A percentile compares a stretch with the other conserved stretches of the same genome.
These are phyloP conservation scores for Podospora australis DNA, from an alignment of 495 filamentous ascomycete species.

Conservation along the genomic window DNA sequence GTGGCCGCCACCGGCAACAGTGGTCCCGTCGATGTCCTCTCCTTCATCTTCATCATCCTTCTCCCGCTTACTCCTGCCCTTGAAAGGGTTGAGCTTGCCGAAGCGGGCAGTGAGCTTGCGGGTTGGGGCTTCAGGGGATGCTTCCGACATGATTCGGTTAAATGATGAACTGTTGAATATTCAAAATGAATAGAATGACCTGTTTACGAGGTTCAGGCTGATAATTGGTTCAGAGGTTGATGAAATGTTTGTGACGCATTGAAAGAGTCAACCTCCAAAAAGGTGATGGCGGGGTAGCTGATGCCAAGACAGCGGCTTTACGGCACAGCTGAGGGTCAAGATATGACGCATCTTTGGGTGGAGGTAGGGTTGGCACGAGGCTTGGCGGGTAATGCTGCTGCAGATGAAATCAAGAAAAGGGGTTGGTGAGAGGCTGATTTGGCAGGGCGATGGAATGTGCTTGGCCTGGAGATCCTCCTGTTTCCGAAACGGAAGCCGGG, in stretches of 20 bases:
- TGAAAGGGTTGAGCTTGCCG: slow-evolving; percentile 20
- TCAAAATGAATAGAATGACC: neutral
- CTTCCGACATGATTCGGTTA: neutral
- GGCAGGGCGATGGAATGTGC: too few relatives aligned
- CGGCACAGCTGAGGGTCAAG: slow-evolving; percentile 5
- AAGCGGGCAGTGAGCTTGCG: slow-evolving; percentile 2
- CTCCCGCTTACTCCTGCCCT: slow-evolving; percentile 5
- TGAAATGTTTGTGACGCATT: neutral
- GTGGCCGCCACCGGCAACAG: slow-evolving; percentile 46
- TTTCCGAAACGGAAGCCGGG: too few relatives aligned
- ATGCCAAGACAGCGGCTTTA: slow-evolving; percentile 1
- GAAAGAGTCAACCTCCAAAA: neutral
- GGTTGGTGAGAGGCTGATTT: too few relatives aligned
- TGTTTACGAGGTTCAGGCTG: neutral
- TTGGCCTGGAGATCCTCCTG: too few relatives aligned
- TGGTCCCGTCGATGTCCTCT: slow-evolving; percentile 36
- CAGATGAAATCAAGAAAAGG: too few relatives aligned
- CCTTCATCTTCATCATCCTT: slow-evolving; percentile 46
- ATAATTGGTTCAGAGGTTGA: neutral
- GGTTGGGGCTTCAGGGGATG: neutral
- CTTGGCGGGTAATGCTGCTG: too few relatives aligned
- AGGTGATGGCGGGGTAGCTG: neutral
- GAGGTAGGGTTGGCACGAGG: too few relatives aligned
- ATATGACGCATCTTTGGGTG: too few relatives aligned
- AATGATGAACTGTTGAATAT: neutral